Conservation (phyloP, 768 basidiomycete genomes). For the Grammothele lineata region DNA sequence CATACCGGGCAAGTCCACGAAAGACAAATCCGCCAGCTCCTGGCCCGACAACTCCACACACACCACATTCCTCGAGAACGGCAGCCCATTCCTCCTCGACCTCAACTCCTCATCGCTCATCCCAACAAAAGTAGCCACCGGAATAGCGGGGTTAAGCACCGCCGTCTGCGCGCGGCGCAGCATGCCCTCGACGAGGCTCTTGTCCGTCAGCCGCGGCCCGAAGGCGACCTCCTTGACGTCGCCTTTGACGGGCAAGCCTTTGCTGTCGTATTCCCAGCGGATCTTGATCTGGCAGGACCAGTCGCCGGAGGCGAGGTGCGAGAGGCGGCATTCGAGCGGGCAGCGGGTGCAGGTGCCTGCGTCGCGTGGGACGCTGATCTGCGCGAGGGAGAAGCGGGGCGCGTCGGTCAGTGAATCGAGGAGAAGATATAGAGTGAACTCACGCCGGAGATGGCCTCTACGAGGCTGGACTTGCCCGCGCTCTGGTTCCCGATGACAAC, state of each 20-base stretch:
- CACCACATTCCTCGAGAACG: slow-evolving; percentile 25
- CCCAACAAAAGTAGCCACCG: slow-evolving; percentile 20
- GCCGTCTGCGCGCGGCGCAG: slow-evolving; percentile 60
- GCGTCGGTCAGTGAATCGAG: not conserved
- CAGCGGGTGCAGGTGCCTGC: slow-evolving; percentile 44
- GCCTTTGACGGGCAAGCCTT: slow-evolving; percentile 22
- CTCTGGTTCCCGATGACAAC: slow-evolving; percentile 51
- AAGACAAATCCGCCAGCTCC: slow-evolving; percentile 23
- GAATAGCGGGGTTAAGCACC: slow-evolving; percentile 43
- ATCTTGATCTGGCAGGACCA: slow-evolving; percentile 40
- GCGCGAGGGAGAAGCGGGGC: too few relatives aligned
- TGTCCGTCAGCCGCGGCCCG: slow-evolving; percentile 38
- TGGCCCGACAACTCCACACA: slow-evolving; percentile 25
- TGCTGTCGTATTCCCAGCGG: slow-evolving; percentile 34
- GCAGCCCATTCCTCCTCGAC: not conserved
- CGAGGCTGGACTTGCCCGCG: slow-evolving; percentile 44
- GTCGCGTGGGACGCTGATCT: slow-evolving; percentile 47
- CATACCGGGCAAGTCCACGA: slow-evolving; percentile 26
- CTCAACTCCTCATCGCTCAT: not conserved
- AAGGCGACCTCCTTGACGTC: slow-evolving; percentile 34
- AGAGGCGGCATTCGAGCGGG: slow-evolving; percentile 34
- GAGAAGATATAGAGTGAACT: not conserved
- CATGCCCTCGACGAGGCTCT: slow-evolving; percentile 42
- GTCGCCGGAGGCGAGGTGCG: slow-evolving; percentile 3
- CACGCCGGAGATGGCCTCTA: slow-evolving; percentile 48